Evolutionary conservation across 345 rosid genomes (phyloP), one percentile per base, ranked within the genome.

Genomic region (Populus alba): DNA sequence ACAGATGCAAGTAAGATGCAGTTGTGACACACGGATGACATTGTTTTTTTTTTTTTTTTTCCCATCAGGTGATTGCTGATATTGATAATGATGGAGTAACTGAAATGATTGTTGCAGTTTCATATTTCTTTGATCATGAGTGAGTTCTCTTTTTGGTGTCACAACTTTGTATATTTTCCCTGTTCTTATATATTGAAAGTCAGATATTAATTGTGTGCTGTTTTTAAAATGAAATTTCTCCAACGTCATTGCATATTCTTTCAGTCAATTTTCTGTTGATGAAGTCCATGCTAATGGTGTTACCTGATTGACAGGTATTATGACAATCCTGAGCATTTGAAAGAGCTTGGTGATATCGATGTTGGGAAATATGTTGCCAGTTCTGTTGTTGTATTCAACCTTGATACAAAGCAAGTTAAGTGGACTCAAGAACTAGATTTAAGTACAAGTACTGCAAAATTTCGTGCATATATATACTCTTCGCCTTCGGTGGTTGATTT

Each of bases 101-200:
- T 15, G 99, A 97, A 88, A 97, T 97, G 97, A 80, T 97, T 84
- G 82, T 97, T 76, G 97, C 97, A 74, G 97, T 87, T 85, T 97
- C 99, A 61, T 94, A 91, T 87, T 97, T 92, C 90, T 97, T 97
- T 71, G 98, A 97, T 84, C 97, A 87, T 1, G 99, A 97, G 98
- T 94, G 80, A 90, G 97, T 90, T 85, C 71, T 74, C 76, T 74
- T 80, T 23, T n/a, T 43, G 57, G 71, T 80, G 70, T 59, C 68
- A 47, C 65, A 27, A 72, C 66, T 59, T 25, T 38, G 57, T 17
- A 41, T 75, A 31, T 29, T 20, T 61, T 22, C 66, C 43, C 51
- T 66, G 7, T 62, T 23, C 12, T 57, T 73, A 33, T 8, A 27
- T 35, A 27, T 43, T 62, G 7, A 69, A 66, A 57, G 29, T 22